Evolutionary conservation across 2,329 filamentous ascomycete genomes (phyloP), one percentile per base, ranked within the genome.

Genomic region (Aspergillus thermomutatus): DNA sequence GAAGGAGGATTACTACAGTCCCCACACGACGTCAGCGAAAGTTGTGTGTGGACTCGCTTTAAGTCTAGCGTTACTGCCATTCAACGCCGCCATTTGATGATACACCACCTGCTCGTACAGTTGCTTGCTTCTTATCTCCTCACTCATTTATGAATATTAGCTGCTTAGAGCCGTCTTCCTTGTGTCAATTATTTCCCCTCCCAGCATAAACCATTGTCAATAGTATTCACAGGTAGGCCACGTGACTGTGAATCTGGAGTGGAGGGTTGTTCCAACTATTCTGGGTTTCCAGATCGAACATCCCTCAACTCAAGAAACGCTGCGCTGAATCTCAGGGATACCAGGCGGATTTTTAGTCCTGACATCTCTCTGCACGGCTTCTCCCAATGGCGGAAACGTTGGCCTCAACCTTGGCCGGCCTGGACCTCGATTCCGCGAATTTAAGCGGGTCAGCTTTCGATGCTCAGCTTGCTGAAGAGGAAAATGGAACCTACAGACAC

Each of bases 401-500:
- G 25, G 58, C 65, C 7, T 64, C 66, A 11, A 62, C 65, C 4
- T 61, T 75, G 60, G 62, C 63, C 2, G 56, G 67, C 41, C 60
- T 75, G 54, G 63, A 57, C 41, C 53, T 75, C 51, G 63, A 60
- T 27, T 59, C 61, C 34, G 63, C 68, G 23, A 40, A 50, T 25
- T 49, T 71, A 3, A 64, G 64, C 31, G 63, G 64, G 21, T 49
- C 63, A 37, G 59, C 59, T 8, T 67, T 73, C 43, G 69, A 73
- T 57, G 57, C 65, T 11, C 67, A 65, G 37, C 62, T 75, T 23
- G 61, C 58, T 17, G 70, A 68, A 21, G 67, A 71, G 52, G 66
- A 71, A 53, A 65, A 63, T 48, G 69, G 66, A 11, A 60, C 61
- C 21, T 64, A 67, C 31, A 62, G 69, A 66, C 75, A 62, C 70